phyloP scores from a whole-genome alignment of 345 rosid genomes.

The Xanthoceras sorbifolium region DNA sequence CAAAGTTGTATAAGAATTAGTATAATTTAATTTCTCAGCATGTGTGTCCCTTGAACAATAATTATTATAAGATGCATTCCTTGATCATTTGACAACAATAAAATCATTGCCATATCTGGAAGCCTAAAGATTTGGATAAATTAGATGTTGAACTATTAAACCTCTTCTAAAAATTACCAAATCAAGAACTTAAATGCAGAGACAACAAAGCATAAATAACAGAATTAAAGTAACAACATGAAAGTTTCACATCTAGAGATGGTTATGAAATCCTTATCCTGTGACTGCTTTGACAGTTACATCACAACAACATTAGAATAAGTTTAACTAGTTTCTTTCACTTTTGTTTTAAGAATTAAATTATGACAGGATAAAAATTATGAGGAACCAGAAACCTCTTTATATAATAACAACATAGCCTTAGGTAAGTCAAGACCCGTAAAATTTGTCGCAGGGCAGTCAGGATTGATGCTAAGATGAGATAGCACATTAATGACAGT shows the following conservation, averaged over 20 bases:
- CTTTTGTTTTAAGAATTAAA: neutral
- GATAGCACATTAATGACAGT: slow-evolving; percentile 15
- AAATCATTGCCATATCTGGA: neutral
- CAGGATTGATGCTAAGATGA: neutral
- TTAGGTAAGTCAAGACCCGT: neutral
- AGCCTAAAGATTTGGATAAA: neutral
- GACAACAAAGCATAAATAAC: neutral
- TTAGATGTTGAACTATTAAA: neutral
- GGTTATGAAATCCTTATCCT: neutral
- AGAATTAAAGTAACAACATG: neutral
- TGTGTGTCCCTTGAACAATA: neutral
- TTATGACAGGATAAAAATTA: neutral
- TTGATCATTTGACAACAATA: neutral
- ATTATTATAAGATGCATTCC: neutral
- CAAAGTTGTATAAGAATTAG: neutral
- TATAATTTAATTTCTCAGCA: neutral
- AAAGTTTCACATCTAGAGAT: neutral
- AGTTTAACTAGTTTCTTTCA: neutral
- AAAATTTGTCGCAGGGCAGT: too few relatives aligned
- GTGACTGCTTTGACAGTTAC: slow-evolving; percentile 13
- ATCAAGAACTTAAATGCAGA: neutral
- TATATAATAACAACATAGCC: neutral
- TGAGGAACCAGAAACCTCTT: neutral
- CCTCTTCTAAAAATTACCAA: neutral
- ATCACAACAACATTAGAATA: neutral